phyloP scores from a whole-genome alignment of 2,329 filamentous ascomycete species.

The Beauveria asiatica region DNA sequence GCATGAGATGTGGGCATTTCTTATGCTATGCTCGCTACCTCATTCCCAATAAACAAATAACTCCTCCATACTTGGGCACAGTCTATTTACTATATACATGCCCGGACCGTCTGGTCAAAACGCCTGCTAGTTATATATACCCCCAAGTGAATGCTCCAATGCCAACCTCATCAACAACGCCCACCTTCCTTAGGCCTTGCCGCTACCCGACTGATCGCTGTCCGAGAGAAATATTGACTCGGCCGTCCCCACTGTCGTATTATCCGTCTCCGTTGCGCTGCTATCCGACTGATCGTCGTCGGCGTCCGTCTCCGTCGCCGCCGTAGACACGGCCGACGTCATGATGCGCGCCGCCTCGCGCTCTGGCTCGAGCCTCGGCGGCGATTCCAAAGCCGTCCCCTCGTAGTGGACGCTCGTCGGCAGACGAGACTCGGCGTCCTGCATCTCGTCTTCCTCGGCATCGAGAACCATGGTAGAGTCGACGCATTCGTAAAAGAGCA shows the following conservation, averaged over 20 bases:
- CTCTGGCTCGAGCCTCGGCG: not conserved
- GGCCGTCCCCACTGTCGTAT: slow-evolving; percentile 5
- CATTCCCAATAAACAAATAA: not conserved
- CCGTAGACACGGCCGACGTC: not conserved
- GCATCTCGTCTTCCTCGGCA: slow-evolving; percentile 19
- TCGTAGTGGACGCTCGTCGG: not conserved
- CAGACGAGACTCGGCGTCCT: slow-evolving; percentile 3
- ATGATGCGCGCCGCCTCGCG: not conserved
- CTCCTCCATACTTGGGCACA: not conserved
- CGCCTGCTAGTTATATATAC: not conserved
- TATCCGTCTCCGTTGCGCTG: slow-evolving; percentile 5
- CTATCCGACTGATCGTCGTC: not conserved
- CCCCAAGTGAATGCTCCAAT: not conserved
- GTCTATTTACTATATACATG: not conserved
- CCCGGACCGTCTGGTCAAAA: not conserved
- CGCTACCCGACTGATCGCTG: not conserved
- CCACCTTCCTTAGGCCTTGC: not conserved
- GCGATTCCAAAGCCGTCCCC: not conserved
- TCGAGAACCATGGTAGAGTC: slow-evolving; percentile 42
- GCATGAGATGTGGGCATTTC: too few relatives aligned
- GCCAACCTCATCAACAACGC: not conserved
- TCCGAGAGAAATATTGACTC: not conserved
- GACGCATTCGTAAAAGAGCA: slow-evolving; percentile 88
- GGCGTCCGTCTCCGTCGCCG: not conserved
- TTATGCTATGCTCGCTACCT: not conserved